Conservation (phyloP, 257 asterid species). For the Solanum stenotomum region DNA sequence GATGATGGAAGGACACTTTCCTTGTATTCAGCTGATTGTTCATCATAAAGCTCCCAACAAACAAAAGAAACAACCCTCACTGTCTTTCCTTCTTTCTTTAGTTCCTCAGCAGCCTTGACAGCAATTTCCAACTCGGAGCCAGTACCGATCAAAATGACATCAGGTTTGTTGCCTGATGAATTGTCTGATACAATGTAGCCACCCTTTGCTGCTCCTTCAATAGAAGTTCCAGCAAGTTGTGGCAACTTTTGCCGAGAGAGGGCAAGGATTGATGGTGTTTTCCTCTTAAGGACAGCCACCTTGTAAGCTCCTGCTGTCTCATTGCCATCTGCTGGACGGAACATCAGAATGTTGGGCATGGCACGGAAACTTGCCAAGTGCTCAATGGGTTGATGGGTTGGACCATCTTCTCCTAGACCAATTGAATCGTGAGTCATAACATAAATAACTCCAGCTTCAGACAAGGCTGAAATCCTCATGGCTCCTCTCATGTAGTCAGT, state of each 20-base stretch:
- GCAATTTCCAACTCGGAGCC: conserved; percentile 75
- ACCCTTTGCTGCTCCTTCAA: conserved; percentile 66
- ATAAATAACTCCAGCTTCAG: conserved; percentile 54
- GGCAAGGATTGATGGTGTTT: conserved; percentile 65
- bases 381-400: conserved; percentile 75
- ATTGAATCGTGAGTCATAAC: conserved; percentile 75
- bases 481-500: conserved; percentile 95
- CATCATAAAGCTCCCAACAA: conserved; percentile 74
- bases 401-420: conserved; percentile 74
- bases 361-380: conserved; percentile 73
- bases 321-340: conserved; percentile 86
- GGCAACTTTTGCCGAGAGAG: conserved; percentile 62
- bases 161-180: conserved; percentile 55
- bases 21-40: conserved; percentile 64
- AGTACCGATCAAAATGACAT: conserved; percentile 50
- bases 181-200: conserved; percentile 52
- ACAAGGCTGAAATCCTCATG: conserved; percentile 73
- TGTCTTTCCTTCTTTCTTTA: conserved; percentile 66
- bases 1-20: conserved; percentile 57
- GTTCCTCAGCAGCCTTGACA: conserved; percentile 55
- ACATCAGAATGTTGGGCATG: conserved; percentile 65
- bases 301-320: conserved; percentile 82
- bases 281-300: conserved; percentile 60
- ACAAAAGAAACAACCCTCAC: conserved; percentile 78
- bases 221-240: conserved; percentile 53